These are phyloP conservation scores for Coniella lustricola DNA, from an alignment of 2,329 filamentous ascomycete species.

Conservation along the genomic window DNA sequence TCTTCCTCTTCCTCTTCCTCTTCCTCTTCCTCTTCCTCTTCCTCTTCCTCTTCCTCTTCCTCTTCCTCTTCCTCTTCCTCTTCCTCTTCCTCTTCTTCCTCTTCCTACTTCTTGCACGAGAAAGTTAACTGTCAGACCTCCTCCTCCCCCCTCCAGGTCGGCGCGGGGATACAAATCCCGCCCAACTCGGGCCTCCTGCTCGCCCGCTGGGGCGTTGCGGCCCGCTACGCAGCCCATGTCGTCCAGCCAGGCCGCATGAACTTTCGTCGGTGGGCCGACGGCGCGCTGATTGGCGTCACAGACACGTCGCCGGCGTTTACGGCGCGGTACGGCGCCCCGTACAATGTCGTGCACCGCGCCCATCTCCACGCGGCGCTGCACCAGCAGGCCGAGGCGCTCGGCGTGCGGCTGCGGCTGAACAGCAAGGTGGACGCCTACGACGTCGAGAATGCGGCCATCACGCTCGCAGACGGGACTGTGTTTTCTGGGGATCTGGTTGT, in stretches of 20 bases:
- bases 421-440: slow-evolving; percentile 21
- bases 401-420: slow-evolving; percentile 20
- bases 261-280: slow-evolving; percentile 29
- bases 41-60: too few species aligned
- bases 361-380: slow-evolving; percentile 26
- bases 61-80: too few species aligned
- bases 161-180: slow-evolving; percentile 34
- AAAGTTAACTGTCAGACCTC: too few species aligned
- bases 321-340: slow-evolving; percentile 23
- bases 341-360: slow-evolving; percentile 27
- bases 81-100: too few species aligned
- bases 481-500: slow-evolving; percentile 27
- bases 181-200: slow-evolving; percentile 29
- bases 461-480: slow-evolving; percentile 19
- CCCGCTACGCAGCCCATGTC: slow-evolving; percentile 21
- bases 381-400: slow-evolving; percentile 21
- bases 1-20: too few species aligned
- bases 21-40: too few species aligned
- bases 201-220: slow-evolving; percentile 25
- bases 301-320: slow-evolving; percentile 25
- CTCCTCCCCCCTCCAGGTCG: too few species aligned
- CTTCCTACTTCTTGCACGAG: too few species aligned
- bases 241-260: slow-evolving; percentile 26
- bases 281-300: slow-evolving; percentile 27
- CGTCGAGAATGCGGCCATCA: slow-evolving; percentile 17